These are phyloP conservation scores for Juncus inflexus DNA, from an alignment of 176 grass and related monocot genomes.

Conservation along the genomic window DNA sequence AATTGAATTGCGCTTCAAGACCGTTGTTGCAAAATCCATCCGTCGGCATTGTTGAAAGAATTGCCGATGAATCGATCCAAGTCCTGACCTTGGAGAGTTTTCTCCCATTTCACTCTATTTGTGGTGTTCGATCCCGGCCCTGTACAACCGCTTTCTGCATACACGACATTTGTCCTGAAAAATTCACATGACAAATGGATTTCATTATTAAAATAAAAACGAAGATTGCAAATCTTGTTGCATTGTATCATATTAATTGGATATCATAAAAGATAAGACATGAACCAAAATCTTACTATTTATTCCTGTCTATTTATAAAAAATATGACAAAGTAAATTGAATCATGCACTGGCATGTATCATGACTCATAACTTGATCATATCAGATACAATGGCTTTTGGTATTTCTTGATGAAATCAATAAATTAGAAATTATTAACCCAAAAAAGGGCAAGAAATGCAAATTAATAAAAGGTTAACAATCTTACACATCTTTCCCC, in stretches of 20 bases:
- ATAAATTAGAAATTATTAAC: not conserved
- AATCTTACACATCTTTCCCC: constrained; percentile 15
- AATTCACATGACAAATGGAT: not conserved
- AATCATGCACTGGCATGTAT: too few species aligned
- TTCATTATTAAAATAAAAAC: not conserved
- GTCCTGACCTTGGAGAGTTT: constrained; percentile 21
- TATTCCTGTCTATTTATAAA: too few species aligned
- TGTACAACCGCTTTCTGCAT: constrained; percentile 29
- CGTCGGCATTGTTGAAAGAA: constrained; percentile 39
- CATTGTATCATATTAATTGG: not conserved
- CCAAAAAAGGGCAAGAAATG: not conserved
- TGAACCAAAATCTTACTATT: not conserved
- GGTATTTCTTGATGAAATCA: not conserved
- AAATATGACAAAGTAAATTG: too few species aligned
- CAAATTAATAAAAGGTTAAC: constrained; percentile 9
- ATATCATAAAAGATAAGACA: not conserved
- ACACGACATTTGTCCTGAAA: constrained; percentile 33
- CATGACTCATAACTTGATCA: not conserved
- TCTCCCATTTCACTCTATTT: constrained; percentile 37
- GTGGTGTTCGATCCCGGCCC: constrained; percentile 33
- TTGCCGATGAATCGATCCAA: constrained; percentile 31
- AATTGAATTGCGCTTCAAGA: not conserved
- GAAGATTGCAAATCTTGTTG: not conserved
- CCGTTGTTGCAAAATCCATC: constrained; percentile 39
- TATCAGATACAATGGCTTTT: not conserved